Evolutionary conservation across 257 asterid genomes (phyloP), one percentile per base, ranked within the genome.

Genomic region (Przewalskia tangutica): DNA sequence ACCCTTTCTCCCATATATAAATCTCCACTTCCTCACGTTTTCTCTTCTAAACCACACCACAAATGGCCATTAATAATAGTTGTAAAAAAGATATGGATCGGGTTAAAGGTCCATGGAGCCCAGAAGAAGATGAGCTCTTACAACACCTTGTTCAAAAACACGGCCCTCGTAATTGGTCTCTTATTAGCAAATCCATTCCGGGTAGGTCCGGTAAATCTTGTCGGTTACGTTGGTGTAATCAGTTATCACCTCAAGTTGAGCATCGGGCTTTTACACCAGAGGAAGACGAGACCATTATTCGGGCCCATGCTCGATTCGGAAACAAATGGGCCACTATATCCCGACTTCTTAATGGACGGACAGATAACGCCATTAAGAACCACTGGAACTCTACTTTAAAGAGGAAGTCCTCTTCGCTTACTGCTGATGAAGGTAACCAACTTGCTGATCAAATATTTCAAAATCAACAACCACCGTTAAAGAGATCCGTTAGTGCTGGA

Each of bases 291-390:
- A 89, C 96, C 11, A 95, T 95, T 18, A 83, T 93, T 27, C 85
- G 92, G 66, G 99, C 99, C 27, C 99, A 92, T 54, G 94, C 97
- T 7, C 86, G 86, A 36, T 92, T 95, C 84, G 99, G 99, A 3
- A 95, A 93, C 89, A 93, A 92, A 84, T 95, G 99, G 99, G 99
- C 99, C 77, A 92, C 97, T 82, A 95, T 93, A 66, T 97, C 99
- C 83, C 92, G 98, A 0, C 85, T 95, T 0, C 89, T 95, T 3
- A 89, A 97, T 18, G 99, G 99, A 18, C 89, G 99, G n/a, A 95
- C 99, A 60, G 99, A 95, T 82, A 95, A 95, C 93, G 98, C 99
- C 12, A 92, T 95, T 27, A 95, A 95, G 67, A 95, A 95, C 44
- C 99, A 95, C 77, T 95, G 99, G 99, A 95, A 95, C 86, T 93